Evolutionary conservation across 2,329 filamentous ascomycete species (phyloP).

Genomic region (Claviceps paspali): DNA sequence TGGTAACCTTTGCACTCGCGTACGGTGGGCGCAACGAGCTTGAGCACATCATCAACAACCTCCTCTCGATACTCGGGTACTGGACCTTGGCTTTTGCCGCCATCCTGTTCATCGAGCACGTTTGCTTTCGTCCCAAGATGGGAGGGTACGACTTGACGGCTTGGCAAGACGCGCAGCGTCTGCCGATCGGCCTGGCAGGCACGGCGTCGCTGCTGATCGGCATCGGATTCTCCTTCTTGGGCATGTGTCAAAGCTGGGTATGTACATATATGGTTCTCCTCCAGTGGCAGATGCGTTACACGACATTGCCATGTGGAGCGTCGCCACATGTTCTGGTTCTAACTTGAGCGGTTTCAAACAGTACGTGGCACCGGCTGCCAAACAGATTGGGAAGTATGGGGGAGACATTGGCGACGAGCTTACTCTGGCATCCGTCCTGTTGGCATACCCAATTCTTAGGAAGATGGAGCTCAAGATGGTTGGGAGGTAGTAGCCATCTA

Average conservation of each 20-base stretch:
- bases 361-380: conserved; percentile 5
- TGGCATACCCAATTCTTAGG: conserved; percentile 4
- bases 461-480: conserved; percentile 3
- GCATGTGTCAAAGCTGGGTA: conserved; percentile 11
- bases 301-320: too few species aligned
- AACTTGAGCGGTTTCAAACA: too few species aligned
- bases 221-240: conserved; percentile 8
- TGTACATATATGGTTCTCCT: neutral
- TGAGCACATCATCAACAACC: conserved; percentile 9
- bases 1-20: conserved; percentile 9
- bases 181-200: conserved; percentile 9
- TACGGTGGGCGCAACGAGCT: conserved; percentile 10
- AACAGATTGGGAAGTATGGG: conserved; percentile 4
- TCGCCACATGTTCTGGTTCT: too few species aligned
- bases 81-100: conserved; percentile 10
- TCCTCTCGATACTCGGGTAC: conserved; percentile 10
- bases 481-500: conserved; percentile 2
- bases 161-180: conserved; percentile 9
- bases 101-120: conserved; percentile 10
- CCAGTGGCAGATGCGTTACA: neutral
- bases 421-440: conserved; percentile 2
- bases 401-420: conserved; percentile 7
- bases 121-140: conserved; percentile 7
- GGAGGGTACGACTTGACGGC: conserved; percentile 9
- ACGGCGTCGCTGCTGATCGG: conserved; percentile 7